These are phyloP conservation scores for Dioscorea alata DNA, from an alignment of 106 monocot genomes.

Conservation along the genomic window DNA sequence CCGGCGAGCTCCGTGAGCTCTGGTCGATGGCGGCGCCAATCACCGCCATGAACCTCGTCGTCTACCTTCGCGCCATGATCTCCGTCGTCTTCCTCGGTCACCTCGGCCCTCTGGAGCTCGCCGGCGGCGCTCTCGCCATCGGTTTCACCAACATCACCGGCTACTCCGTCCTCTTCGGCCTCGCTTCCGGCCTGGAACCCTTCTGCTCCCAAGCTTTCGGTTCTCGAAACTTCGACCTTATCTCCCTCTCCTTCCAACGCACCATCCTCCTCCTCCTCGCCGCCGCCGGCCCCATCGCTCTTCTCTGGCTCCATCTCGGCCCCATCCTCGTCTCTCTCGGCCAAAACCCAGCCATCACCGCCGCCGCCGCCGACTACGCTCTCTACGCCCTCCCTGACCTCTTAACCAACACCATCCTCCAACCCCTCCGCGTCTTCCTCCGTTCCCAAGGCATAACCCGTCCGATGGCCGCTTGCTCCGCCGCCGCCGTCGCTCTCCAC, in stretches of 20 bases:
- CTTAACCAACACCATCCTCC: conserved; percentile 63
- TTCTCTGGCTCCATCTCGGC: conserved; percentile 64
- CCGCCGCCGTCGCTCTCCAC: conserved; percentile 66
- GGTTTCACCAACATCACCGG: conserved; percentile 99
- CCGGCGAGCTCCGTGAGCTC: conserved; percentile 43
- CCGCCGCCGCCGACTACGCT: conserved; percentile 61
- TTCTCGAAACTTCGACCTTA: conserved; percentile 60
- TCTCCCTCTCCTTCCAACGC: conserved; percentile 85
- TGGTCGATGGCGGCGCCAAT: conserved; percentile 61
- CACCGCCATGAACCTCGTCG: conserved; percentile 67
- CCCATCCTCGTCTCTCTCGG: conserved; percentile 60
- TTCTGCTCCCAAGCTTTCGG: conserved; percentile 88
- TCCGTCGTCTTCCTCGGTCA: conserved; percentile 87
- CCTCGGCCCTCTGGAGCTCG: conserved; percentile 72
- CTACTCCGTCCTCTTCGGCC: conserved; percentile 87
- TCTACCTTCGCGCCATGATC: conserved; percentile 80
- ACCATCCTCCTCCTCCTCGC: conserved; percentile 62
- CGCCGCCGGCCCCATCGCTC: conserved; percentile 56
- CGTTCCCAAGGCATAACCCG: conserved; percentile 73
- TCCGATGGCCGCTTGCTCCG: conserved; percentile 79
- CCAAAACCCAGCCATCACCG: conserved; percentile 72
- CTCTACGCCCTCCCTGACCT: conserved; percentile 82
- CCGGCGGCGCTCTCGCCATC: conserved; percentile 88
- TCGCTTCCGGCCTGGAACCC: conserved; percentile 87
- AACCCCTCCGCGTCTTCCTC: conserved; percentile 88